phyloP scores from a whole-genome alignment of 176 grass and related monocot genomes.

The Puccinellia tenuiflora region DNA sequence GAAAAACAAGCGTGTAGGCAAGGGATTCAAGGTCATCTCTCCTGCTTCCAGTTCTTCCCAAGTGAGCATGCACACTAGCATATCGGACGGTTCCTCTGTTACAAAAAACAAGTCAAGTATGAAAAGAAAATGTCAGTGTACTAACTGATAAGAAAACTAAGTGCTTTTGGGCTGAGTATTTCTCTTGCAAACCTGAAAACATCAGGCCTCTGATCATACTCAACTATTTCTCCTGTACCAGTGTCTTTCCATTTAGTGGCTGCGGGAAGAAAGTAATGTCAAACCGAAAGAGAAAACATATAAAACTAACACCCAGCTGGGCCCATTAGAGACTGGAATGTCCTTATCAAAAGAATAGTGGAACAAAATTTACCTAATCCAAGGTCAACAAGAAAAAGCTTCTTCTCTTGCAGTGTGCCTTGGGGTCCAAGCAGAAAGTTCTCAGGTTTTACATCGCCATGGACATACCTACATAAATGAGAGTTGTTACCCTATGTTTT shows the following conservation, averaged over 20 bases:
- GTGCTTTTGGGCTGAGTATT: not conserved
- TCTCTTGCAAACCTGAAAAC: conserved; percentile 64
- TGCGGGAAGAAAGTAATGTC: conserved; percentile 26
- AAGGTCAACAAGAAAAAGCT: conserved; percentile 97
- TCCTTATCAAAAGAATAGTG: not conserved
- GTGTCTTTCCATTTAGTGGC: conserved; percentile 83
- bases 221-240: conserved; percentile 59
- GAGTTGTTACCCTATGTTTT: not conserved
- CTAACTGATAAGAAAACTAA: conserved; percentile 16
- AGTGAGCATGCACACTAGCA: conserved; percentile 86
- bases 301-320: not conserved
- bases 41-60: conserved; percentile 90
- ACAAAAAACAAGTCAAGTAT: not conserved
- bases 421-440: conserved; percentile 91
- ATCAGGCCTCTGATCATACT: conserved; percentile 77
- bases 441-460: conserved; percentile 94
- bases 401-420: conserved; percentile 76
- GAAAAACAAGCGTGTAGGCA: conserved; percentile 94
- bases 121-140: conserved; percentile 13
- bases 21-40: conserved; percentile 95
- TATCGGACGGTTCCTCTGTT: conserved; percentile 87
- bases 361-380: conserved; percentile 70
- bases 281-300: not conserved
- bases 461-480: conserved; percentile 71
- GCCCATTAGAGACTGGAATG: not conserved